Base-by-base conservation (phyloP, 78 protist genomes). In the Speleostelium caveatum region DNA sequence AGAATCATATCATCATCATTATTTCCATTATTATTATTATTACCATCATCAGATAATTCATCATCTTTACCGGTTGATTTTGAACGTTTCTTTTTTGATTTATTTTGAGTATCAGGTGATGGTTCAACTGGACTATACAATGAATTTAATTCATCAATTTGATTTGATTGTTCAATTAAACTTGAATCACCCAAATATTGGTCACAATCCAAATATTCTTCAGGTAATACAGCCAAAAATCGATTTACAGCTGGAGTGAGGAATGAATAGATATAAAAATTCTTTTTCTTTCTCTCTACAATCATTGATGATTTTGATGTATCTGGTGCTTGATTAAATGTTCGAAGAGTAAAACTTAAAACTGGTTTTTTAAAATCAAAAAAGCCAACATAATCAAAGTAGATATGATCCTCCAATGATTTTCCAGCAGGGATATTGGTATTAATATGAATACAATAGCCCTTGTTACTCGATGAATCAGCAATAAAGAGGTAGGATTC, bases 341-440 rank as follows among this genome's bases (percentile, higher is more conserved):
- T 39, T 59, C 58, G 51, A 0, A 83, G 45, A 14, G 78, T 56
- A 53, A 69, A 83, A 42, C 91, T 83, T 22, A 83, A n/a, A 2
- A 83, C 35, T 83, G 91, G 91, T 42, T 67, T 69, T 24, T 53
- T 56, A 8, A 83, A 65, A 59, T 69, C 91, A 22, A 73, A 69
- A 19, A 69, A 61, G 16, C 51, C 49, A 26, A 83, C 42, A 59
- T 35, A 83, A 42, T 83, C 73, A 60, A 83, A 83, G n/a, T n/a
- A n/a, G n/a, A n/a, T n/a, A 74, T 83, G 79, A 7, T 60, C 42
- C 8, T 66, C 30, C 0, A 4, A 5, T 21, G 30, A 24, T 17
- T 65, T 32, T 0, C 19, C 6, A 4, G 53, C 0, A 22, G 32
- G 32, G 2, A 0, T 14, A 2, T 22, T 45, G 2, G 55, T 21